Evolutionary conservation across 192 early-diverging fungal genomes (phyloP), one percentile per base, ranked within the genome.

Genomic region (Chytriomyces sp.): DNA sequence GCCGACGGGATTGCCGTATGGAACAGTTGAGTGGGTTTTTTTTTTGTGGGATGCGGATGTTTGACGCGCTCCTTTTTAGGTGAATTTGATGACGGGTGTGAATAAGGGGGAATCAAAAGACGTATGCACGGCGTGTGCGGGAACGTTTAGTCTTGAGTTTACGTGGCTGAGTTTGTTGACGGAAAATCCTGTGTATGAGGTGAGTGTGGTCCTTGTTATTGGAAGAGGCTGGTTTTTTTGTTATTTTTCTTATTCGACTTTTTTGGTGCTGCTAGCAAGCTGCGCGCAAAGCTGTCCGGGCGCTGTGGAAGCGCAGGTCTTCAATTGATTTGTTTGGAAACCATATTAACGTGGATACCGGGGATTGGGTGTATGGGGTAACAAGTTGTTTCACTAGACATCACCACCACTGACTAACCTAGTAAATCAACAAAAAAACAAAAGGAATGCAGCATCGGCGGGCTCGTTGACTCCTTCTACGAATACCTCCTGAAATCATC

Each of bases 71-170:
- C 5, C 0, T 60, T n/a, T 60, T 91, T 71, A 35, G 35, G 35
- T 35, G 11, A 97, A 97, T 81, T 79, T 97, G 44, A 84, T 85
- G 64, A 82, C 86, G 45, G 94, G 95, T 0, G 89, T 92, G 9
- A 72, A 81, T 0, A 53, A 66, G 46, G 81, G 81, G 3, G 93
- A 94, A 61, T 89, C 89, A 0, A 48, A 83, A 2, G 89, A 87
- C 64, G 94, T 92, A 5, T 84, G 83, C 64, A 89, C 92, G 0
- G 95, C 95, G 24, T 92, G 94, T 13, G 91, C 89, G n/a, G 94
- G 94, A 3, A 93, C 93, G 53, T 83, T 96, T 74, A 79, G 93
- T 45, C 80, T 97, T 7, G 95, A 97, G 72, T 97, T 96, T 87
- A 92, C 92, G 47, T 90, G 91, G n/a, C 80, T 97, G 35, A 94